Base-by-base conservation (phyloP, 208 protist species). In the Acanthamoeba castellanii region DNA sequence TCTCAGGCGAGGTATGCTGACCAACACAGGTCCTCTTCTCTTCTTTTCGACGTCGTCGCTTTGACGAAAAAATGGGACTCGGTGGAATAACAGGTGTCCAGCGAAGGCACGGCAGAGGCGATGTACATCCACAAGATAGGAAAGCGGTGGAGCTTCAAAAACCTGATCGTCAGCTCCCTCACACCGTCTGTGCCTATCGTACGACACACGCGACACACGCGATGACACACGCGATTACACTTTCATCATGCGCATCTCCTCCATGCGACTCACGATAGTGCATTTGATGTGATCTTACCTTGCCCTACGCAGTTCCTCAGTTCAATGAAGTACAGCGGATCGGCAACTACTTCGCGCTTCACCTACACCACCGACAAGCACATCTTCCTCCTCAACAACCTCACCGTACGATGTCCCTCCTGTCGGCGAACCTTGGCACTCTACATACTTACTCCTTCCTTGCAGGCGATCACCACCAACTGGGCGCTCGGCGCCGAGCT, bases 361-460 rank as follows among this genome's bases (percentile, higher is more conserved):
- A 92, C 59, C 59, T 92, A 92, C 85, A 92, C 85, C 4, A 92
- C 85, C 42, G 85, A 92, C 20, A 92, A 92, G 85, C 59, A 92
- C 59, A 92, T 92, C 61, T 92, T 92, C 34, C 85, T 92, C 57
- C 4, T 92, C 59, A 92, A 92, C 14, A 30, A 20, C 37, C 85
- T 92, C 37, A 52, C 20, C 2, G 55, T 74, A 16, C 14, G 13
- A 8, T 37, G 32, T 55, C 61, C 32, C 32, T 74, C 61, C 55
- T 16, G 14, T 7, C 34, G 16, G 0, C 42, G 9, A 8, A 30
- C 47, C 20, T 59, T 27, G 14, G 18, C 22, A 7, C 16, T 82
- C 4, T 52, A 14, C 14, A 27, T 7, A 6, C 64, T 72, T 27
- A 72, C 20, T 1, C 68, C 34, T 3, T 45, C 11, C 22, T 14